These are phyloP conservation scores for Xylariaceae sp. DNA, from an alignment of 2,329 filamentous ascomycete genomes.

Conservation along the genomic window DNA sequence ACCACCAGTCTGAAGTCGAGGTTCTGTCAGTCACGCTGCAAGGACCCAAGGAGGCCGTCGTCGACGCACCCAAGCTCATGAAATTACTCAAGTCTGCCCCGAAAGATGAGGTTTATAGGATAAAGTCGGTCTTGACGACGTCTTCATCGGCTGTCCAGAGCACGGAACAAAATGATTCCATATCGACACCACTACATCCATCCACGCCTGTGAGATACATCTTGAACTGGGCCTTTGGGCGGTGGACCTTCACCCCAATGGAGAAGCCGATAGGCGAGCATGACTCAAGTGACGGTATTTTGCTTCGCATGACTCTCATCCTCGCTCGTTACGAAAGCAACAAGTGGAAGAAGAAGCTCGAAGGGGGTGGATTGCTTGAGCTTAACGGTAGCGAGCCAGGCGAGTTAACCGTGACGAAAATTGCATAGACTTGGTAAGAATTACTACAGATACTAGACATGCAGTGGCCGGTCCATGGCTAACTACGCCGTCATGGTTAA, in stretches of 20 bases:
- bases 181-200: conserved; percentile 37
- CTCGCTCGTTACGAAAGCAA: conserved; percentile 74
- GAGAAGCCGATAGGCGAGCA: conserved; percentile 54
- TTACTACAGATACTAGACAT: not conserved
- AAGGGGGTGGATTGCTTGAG: conserved; percentile 61
- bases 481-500: no score
- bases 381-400: conserved; percentile 55
- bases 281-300: conserved; percentile 59
- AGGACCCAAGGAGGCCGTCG: conserved; percentile 46
- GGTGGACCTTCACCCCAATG: conserved; percentile 86
- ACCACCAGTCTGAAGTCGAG: conserved; percentile 87
- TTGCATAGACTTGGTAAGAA: conserved; percentile 37
- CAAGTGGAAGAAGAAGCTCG: conserved; percentile 79
- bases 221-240: conserved; percentile 96
- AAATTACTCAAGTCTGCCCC: conserved; percentile 74
- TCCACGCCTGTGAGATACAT: conserved; percentile 69
- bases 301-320: conserved; percentile 77
- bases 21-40: conserved; percentile 82
- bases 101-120: conserved; percentile 94
- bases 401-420: conserved; percentile 58
- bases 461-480: not conserved
- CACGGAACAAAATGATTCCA: conserved; percentile 57
- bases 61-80: conserved; percentile 68
- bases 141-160: conserved; percentile 53
- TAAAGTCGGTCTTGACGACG: conserved; percentile 73